Evolutionary conservation across 2,329 filamentous ascomycete genomes (phyloP).

Genomic region (Neocatenulostroma microsporum): DNA sequence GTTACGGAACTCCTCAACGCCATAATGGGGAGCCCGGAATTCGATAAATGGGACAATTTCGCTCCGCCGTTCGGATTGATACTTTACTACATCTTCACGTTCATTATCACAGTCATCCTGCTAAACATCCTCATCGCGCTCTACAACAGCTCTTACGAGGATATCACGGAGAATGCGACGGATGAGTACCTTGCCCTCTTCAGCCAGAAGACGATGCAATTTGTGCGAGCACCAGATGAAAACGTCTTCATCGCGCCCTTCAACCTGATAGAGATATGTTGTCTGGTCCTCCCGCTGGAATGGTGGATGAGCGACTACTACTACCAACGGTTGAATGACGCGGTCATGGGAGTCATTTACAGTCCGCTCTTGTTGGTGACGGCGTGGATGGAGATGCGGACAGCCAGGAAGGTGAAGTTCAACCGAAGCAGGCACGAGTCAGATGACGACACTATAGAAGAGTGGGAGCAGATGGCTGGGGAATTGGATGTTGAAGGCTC

Average conservation of each 20-base stretch:
- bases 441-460: slow-evolving; percentile 80
- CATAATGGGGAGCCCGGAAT: slow-evolving; percentile 66
- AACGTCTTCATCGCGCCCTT: slow-evolving; percentile 97
- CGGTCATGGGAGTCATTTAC: slow-evolving; percentile 80
- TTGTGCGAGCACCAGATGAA: slow-evolving; percentile 91
- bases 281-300: slow-evolving; percentile 72
- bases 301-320: slow-evolving; percentile 78
- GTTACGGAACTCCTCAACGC: slow-evolving; percentile 78
- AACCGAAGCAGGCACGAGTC: slow-evolving; percentile 76
- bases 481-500: slow-evolving; percentile 73
- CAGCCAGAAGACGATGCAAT: slow-evolving; percentile 90
- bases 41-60: slow-evolving; percentile 80
- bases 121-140: slow-evolving; percentile 95
- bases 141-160: slow-evolving; percentile 93
- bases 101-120: slow-evolving; percentile 90
- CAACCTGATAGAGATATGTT: slow-evolving; percentile 83
- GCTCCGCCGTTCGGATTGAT: slow-evolving; percentile 88
- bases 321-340: slow-evolving; percentile 80
- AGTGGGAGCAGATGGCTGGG: slow-evolving; percentile 78
- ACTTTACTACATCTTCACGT: slow-evolving; percentile 96
- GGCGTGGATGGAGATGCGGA: slow-evolving; percentile 49
- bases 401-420: slow-evolving; percentile 35
- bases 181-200: slow-evolving; percentile 95
- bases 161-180: slow-evolving; percentile 84
- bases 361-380: slow-evolving; percentile 73